Conservation (phyloP, 441 rosid genomes). For the Eutrema salsugineum region DNA sequence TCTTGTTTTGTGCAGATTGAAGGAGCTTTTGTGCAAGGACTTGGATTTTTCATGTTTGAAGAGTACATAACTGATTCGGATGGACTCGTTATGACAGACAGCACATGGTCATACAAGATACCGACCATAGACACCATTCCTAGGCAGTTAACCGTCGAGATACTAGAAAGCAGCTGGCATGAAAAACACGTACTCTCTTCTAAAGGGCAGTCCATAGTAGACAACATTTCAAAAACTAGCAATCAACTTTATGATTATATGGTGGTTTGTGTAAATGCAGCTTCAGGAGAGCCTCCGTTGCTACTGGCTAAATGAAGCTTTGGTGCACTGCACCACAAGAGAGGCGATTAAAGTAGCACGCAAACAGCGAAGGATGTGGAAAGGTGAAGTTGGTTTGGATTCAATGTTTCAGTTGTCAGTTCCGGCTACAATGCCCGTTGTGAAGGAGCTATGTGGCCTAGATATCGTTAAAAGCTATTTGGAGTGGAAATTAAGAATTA, state of each 20-base stretch:
- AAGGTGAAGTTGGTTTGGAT: constrained; percentile 18
- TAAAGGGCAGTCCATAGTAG: constrained; percentile 45
- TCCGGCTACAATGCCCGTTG: constrained; percentile 84
- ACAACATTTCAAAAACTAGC: not conserved
- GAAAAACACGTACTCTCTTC: constrained; percentile 77
- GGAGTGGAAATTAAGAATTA: constrained; percentile 36
- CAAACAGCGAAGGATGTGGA: constrained; percentile 58
- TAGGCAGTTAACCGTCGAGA: constrained; percentile 71
- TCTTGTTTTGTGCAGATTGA: constrained; percentile 56
- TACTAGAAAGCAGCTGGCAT: constrained; percentile 69
- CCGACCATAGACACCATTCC: constrained; percentile 90
- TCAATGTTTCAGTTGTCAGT: constrained; percentile 47
- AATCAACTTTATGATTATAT: not conserved
- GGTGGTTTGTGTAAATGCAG: constrained; percentile 32
- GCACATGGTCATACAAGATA: constrained; percentile 94
- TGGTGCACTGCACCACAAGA: constrained; percentile 79
- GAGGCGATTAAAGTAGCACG: constrained; percentile 72
- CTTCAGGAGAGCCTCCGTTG: constrained; percentile 90
- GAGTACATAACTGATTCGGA: constrained; percentile 68
- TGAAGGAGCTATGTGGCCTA: constrained; percentile 79
- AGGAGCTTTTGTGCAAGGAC: constrained; percentile 98
- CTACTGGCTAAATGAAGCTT: constrained; percentile 77
- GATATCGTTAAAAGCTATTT: constrained; percentile 64
- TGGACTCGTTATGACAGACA: constrained; percentile 56
- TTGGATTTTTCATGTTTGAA: constrained; percentile 87